Base-by-base conservation (phyloP, 2,329 filamentous ascomycete species). In the Byssochlamys sp. region DNA sequence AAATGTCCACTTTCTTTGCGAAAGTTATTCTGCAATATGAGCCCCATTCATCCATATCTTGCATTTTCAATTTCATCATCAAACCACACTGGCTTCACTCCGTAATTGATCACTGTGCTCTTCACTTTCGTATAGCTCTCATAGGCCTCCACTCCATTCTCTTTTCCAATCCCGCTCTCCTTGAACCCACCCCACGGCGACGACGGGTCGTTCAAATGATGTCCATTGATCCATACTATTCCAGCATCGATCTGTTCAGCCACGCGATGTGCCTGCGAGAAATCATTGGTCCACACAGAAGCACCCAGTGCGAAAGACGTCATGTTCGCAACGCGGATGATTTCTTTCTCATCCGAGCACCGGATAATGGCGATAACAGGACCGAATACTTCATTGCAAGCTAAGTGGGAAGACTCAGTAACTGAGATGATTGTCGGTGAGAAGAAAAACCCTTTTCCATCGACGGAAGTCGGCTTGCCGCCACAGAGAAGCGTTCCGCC, bases 161-260 rank as follows among this genome's bases (percentile, higher is more conserved):
- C 87, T 59, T 85, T 89, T 1, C 86, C 87, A 0, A 89, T 80
- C 1, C 87, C 87, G 62, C 83, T 85, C 1, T 81, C 78, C 63
- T 84, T 84, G 29, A 81, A 75, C 1, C 86, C 84, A 27, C 86
- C 87, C 86, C 86, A 87, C 0, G 87, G 84, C 58, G 84, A 85
- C 62, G 84, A 85, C 0, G 86, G 86, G 62, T 89, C 86, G 63
- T 89, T 89, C 33, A 86, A 79, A 67, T 89, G 86, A 69, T 89
- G 86, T 0, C 73, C 78, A 60, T 78, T 81, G 14, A 73, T 69
- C 75, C 66, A 79, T 29, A 75, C 72, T 29, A 80, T 80, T 0
- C 77, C 78, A 1, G 78, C 74, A 14, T 81, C 77, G 12, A 81
- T 79, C 14, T 65, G 66, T 3, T 74, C 74, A 0, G 77, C 74